A percentile compares a stretch with the other conserved stretches of the same genome.
Evolutionary conservation across 78 protist genomes (phyloP).

Genomic region (Guillardia theta): DNA sequence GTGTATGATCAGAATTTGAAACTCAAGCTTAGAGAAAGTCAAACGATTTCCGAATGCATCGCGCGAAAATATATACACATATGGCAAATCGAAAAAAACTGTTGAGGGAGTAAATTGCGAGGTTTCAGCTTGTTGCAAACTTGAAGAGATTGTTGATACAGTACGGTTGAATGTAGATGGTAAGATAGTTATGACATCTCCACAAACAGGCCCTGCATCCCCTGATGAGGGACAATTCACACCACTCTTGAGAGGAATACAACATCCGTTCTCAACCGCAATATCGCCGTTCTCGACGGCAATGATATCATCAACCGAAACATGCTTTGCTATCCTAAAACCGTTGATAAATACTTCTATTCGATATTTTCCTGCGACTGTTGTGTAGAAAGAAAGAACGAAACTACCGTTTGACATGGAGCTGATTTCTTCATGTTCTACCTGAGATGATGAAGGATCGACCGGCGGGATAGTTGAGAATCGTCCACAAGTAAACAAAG

Average conservation of each 20-base stretch:
- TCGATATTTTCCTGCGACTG: background rate
- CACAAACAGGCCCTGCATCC: background rate
- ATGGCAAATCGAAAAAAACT: too few relatives aligned
- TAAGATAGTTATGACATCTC: background rate
- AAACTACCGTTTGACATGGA: background rate
- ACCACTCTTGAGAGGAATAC: background rate
- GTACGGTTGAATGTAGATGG: background rate
- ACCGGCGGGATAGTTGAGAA: background rate
- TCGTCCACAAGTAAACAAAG: background rate
- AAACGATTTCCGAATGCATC: too few relatives aligned
- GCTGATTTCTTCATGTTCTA: background rate
- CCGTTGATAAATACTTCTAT: background rate
- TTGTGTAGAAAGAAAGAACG: background rate
- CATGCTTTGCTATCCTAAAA: background rate
- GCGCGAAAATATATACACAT: too few relatives aligned
- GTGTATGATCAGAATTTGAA: background rate
- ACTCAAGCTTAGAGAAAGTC: too few relatives aligned
- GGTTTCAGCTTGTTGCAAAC: too few relatives aligned
- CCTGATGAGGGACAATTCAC: background rate
- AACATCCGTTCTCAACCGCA: background rate
- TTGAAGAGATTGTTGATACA: too few relatives aligned
- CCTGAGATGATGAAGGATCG: background rate
- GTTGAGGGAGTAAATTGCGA: too few relatives aligned
- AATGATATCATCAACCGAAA: background rate
- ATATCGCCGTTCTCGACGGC: background rate